Conservation (phyloP, 1,284 basidiomycete genomes). For the Moesziomyces parantarcticus region DNA sequence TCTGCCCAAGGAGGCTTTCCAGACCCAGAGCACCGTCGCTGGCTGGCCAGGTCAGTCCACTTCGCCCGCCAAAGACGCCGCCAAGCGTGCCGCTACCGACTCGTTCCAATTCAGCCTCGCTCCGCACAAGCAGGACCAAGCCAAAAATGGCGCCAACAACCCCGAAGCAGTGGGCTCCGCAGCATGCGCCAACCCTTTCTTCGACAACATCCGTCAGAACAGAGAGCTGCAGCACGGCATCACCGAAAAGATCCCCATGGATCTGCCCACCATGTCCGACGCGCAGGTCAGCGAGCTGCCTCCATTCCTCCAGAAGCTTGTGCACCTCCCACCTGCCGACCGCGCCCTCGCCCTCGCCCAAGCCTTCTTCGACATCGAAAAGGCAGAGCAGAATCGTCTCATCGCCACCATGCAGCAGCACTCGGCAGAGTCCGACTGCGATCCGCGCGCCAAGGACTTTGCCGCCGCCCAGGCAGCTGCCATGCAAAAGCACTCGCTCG, state of each 20-base stretch:
- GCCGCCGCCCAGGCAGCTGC: conserved; percentile 27
- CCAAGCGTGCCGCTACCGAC: conserved; percentile 6
- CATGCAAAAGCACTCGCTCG: conserved; percentile 15
- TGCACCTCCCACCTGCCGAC: conserved; percentile 71
- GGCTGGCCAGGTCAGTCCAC: conserved; percentile 38
- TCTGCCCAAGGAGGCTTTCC: conserved; percentile 61
- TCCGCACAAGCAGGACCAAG: conserved; percentile 15
- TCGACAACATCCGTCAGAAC: conserved; percentile 95
- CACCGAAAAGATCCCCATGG: conserved; percentile 68
- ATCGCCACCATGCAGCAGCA: conserved; percentile 94
- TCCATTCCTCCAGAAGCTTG: conserved; percentile 81
- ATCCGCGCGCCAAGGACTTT: conserved; percentile 43
- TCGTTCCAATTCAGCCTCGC: conserved; percentile 21
- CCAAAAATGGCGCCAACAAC: background rate
- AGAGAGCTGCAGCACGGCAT: conserved; percentile 83
- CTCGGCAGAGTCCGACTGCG: conserved; percentile 69
- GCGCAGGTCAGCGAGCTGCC: conserved; percentile 74
- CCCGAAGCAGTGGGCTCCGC: conserved; percentile 1
- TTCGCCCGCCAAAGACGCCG: conserved; percentile 21
- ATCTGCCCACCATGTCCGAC: conserved; percentile 44
- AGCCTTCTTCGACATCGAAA: conserved; percentile 89
- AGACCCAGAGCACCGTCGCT: conserved; percentile 46
- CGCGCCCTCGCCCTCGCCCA: conserved; percentile 84
- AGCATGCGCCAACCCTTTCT: conserved; percentile 69
- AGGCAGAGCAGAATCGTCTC: conserved; percentile 87